Base-by-base conservation (phyloP, 2,329 filamentous ascomycete genomes). In the Hymenoscyphus infarciens region DNA sequence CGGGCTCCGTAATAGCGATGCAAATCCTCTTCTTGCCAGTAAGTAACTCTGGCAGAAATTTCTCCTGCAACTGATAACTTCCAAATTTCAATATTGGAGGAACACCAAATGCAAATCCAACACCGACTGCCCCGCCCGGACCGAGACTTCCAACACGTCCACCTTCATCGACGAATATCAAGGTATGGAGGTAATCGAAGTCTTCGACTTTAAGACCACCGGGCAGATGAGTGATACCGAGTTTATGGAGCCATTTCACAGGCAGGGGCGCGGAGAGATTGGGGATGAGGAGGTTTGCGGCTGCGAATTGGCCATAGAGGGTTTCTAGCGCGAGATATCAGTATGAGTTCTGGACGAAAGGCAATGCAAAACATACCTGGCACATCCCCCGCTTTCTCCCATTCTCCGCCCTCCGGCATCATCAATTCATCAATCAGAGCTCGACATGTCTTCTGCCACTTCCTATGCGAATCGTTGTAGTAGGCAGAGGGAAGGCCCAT, bases 1-100 rank as follows among this genome's bases (percentile, higher is more conserved):
- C 85, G 0, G 90, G 90, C 72, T 93, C 90, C 0, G 90, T 93
- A 69, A 93, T 91, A 10, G 89, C 90, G 67, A 93, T 91, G 70
- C 89, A 92, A 15, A 81, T 80, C 52, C 89, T 79, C 75, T 87
- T 90, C 71, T 81, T 82, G 6, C 87, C 87, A 0, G 81, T 82
- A 13, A 92, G 77, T 0, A 92, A 78, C 58, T 89, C 87, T 0
- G 89, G 88, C 7, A 92, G 77, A 67, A 88, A 87, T 10, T 81
- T 79, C 66, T 87, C 84, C 74, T 91, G 86, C 29, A 92, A 76
- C 67, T 83, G 74, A 60, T 76, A 74, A 69, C 78, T 83, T 10
- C 86, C 89, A 71, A 87, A 92, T 71, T 90, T 89, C 70, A 90
- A 73, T 56, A 92, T 81, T 0, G 88, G 87, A 0, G 89, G 87